Evolutionary conservation across 2,329 filamentous ascomycete genomes (phyloP).

Genomic region (Aspergillus ibericus): DNA sequence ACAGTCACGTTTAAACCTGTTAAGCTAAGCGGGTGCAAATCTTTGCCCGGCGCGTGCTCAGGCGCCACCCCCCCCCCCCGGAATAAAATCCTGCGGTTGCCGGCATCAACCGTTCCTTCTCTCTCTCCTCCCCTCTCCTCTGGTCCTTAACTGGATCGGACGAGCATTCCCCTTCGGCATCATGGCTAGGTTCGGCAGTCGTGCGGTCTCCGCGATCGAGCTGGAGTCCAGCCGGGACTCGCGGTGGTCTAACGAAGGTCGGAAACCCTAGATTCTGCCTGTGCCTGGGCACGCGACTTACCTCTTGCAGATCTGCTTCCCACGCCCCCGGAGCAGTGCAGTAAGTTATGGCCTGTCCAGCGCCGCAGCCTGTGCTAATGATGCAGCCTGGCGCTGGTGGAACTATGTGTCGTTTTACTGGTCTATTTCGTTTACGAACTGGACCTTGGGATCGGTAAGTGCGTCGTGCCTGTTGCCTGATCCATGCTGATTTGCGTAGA

Average conservation of each 20-base stretch:
- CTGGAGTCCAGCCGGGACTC: conserved; percentile 7
- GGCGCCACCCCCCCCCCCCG: neutral
- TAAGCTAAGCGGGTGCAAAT: neutral
- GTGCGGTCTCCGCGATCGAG: neutral
- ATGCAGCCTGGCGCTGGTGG: conserved; percentile 8
- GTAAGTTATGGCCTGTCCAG: neutral
- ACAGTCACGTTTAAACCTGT: neutral
- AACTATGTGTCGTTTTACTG: conserved; percentile 9
- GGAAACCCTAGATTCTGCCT: neutral
- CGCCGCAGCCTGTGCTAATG: neutral
- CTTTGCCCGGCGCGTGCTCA: neutral
- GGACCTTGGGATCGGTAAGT: conserved; percentile 9
- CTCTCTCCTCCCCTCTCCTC: neutral
- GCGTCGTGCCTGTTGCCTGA: neutral
- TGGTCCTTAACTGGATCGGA: neutral
- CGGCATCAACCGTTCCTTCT: neutral
- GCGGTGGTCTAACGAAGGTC: conserved; percentile 9
- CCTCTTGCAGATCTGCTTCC: conserved; percentile 7
- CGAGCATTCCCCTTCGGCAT: neutral
- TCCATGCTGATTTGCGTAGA: neutral
- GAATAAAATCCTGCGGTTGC: conserved; percentile 5
- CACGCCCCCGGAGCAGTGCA: conserved; percentile 7
- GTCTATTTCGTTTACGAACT: conserved; percentile 9
- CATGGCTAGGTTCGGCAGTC: conserved; percentile 1
- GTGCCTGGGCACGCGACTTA: neutral